Evolutionary conservation across 108 stramenopile species (phyloP).

Genomic region (Cyclotella sp.): DNA sequence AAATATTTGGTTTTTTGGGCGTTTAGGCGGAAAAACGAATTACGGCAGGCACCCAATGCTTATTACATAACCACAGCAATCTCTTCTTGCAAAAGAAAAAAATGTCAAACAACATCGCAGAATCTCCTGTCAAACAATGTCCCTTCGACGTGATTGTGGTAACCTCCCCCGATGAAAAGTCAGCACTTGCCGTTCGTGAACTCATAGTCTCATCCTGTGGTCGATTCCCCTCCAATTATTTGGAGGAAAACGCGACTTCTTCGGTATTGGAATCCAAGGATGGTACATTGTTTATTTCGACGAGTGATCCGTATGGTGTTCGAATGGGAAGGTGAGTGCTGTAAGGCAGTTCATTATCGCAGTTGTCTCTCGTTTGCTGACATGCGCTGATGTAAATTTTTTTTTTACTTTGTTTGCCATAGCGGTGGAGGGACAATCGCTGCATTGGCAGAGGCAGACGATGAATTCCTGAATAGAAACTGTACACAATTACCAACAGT

Average conservation of each 20-base stretch:
- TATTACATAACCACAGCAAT: no score
- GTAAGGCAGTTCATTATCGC: neutral
- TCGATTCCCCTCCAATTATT: constrained; percentile 12
- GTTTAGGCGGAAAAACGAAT: no score
- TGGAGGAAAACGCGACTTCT: neutral
- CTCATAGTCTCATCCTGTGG: constrained; percentile 38
- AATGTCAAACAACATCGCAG: no score
- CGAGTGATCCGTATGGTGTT: constrained; percentile 72
- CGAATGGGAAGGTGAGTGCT: constrained; percentile 54
- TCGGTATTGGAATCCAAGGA: constrained; percentile 2
- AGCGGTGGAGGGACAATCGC: constrained; percentile 83
- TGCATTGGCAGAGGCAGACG: constrained; percentile 59
- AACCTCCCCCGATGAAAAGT: constrained; percentile 57
- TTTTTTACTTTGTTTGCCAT: neutral
- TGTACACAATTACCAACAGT: constrained; percentile 33
- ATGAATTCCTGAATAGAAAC: neutral
- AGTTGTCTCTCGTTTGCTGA: neutral
- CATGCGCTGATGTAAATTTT: neutral
- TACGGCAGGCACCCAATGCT: no score
- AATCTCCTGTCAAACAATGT: neutral
- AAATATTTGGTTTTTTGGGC: no score
- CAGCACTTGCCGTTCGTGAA: constrained; percentile 50
- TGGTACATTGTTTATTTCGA: constrained; percentile 53
- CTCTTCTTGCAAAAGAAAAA: no score
- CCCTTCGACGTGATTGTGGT: constrained; percentile 67